phyloP scores from a whole-genome alignment of 1,139 yeast species.

The Taiozyma sp. region DNA sequence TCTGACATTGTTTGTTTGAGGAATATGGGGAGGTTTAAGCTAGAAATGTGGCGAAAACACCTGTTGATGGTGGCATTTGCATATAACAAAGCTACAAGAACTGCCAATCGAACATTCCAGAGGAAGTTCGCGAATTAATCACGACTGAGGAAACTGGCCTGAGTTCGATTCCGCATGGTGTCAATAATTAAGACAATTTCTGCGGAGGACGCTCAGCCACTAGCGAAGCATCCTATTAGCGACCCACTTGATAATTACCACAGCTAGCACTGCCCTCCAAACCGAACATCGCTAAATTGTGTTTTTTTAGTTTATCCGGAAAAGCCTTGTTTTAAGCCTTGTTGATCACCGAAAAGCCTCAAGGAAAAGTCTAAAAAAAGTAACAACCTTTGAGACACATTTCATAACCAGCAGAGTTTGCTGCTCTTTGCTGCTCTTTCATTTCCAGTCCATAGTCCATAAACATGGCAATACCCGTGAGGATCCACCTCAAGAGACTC shows the following conservation, averaged over 20 bases:
- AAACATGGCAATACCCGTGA: not conserved
- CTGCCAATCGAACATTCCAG: no score
- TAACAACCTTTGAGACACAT: no score
- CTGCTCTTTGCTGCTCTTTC: not conserved
- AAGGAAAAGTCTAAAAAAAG: no score
- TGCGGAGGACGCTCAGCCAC: no score
- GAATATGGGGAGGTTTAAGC: not conserved
- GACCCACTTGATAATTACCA: no score
- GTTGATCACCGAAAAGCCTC: not conserved
- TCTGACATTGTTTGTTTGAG: slow-evolving; percentile 15
- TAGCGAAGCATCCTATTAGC: no score
- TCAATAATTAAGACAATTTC: no score
- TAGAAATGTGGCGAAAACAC: not conserved
- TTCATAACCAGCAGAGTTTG: no score
- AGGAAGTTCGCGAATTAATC: not conserved
- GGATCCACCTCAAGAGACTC: not conserved
- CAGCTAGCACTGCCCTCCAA: no score
- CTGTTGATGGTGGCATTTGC: no score
- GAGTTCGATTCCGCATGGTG: not conserved
- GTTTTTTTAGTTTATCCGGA: not conserved
- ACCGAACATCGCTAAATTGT: no score
- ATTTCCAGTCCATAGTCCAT: not conserved
- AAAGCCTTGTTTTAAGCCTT: not conserved
- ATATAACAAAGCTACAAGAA: no score
- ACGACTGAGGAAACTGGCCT: not conserved